A percentile compares a stretch with the other conserved stretches of the same genome.
phyloP scores from a whole-genome alignment of 2,329 filamentous ascomycete genomes.

The Dothideomycetes sp. region DNA sequence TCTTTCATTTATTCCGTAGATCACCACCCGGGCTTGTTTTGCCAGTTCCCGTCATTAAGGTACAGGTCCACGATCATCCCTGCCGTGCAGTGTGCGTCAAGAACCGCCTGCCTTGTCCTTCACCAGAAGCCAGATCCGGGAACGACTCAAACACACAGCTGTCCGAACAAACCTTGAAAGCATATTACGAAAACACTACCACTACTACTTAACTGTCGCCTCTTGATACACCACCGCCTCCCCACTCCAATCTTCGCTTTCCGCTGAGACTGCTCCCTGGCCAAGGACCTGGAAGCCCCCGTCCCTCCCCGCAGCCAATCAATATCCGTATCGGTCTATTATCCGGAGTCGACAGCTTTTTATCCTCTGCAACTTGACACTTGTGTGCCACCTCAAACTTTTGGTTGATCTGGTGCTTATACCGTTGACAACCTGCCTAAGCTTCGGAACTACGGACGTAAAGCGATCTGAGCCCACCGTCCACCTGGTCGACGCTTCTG shows the following conservation, averaged over 20 bases:
- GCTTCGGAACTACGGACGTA: background rate
- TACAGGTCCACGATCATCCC: slow-evolving; percentile 13
- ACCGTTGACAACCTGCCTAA: too few species aligned
- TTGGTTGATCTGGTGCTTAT: too few species aligned
- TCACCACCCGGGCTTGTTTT: slow-evolving; percentile 9
- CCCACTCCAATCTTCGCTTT: slow-evolving; percentile 1
- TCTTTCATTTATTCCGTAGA: slow-evolving; percentile 10
- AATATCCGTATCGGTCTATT: slow-evolving; percentile 12
- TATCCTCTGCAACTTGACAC: too few species aligned
- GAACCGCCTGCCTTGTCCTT: background rate
- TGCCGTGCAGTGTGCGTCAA: slow-evolving; percentile 13
- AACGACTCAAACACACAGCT: slow-evolving; percentile 4
- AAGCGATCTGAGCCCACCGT: background rate
- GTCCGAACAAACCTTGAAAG: background rate
- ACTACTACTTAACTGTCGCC: slow-evolving; percentile 8
- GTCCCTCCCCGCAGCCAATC: slow-evolving; percentile 13
- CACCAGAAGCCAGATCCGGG: background rate
- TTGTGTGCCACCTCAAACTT: too few species aligned
- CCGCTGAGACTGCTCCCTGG: slow-evolving; percentile 11
- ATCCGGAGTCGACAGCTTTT: slow-evolving; percentile 9
- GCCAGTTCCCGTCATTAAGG: slow-evolving; percentile 8
- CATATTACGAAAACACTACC: slow-evolving; percentile 1
- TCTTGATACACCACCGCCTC: slow-evolving; percentile 7
- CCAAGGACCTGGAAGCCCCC: slow-evolving; percentile 10
- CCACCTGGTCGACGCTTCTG: slow-evolving; percentile 5